A percentile compares a stretch with the other conserved stretches of the same genome.
These are phyloP conservation scores for Ochromonas danica DNA, from an alignment of 108 stramenopile genomes.

Conservation along the genomic window DNA sequence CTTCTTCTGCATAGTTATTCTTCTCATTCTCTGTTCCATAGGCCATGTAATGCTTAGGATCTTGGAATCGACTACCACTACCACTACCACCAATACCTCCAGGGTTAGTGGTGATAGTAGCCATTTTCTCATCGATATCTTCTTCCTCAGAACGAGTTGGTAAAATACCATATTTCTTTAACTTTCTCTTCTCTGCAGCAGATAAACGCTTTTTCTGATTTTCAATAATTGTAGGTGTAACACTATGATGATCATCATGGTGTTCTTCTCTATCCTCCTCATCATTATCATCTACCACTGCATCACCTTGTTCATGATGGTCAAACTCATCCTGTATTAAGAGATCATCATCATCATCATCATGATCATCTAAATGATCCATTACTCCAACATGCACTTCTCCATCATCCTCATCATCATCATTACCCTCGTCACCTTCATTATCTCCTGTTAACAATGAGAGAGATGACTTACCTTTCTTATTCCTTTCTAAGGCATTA, in stretches of 20 bases:
- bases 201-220: slow-evolving; percentile 84
- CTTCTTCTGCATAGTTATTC: slow-evolving; percentile 5
- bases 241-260: no score
- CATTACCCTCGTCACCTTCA: neutral
- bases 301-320: no score
- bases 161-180: no score
- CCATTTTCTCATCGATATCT: no score
- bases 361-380: neutral
- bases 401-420: slow-evolving; percentile 17
- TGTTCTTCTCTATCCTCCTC: no score
- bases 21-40: slow-evolving; percentile 19
- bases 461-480: no score
- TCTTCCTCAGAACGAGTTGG: no score
- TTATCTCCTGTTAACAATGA: neutral
- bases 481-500: neutral
- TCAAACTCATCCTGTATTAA: neutral
- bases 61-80: no score
- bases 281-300: no score
- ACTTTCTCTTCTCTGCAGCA: slow-evolving; percentile 77
- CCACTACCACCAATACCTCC: no score
- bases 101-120: no score
- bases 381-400: neutral
- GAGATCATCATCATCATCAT: slow-evolving; percentile 18
- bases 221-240: no score
- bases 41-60: slow-evolving; percentile 6